phyloP scores from a whole-genome alignment of 495 filamentous ascomycete genomes.

The Melanomma pulvis-pyrius region DNA sequence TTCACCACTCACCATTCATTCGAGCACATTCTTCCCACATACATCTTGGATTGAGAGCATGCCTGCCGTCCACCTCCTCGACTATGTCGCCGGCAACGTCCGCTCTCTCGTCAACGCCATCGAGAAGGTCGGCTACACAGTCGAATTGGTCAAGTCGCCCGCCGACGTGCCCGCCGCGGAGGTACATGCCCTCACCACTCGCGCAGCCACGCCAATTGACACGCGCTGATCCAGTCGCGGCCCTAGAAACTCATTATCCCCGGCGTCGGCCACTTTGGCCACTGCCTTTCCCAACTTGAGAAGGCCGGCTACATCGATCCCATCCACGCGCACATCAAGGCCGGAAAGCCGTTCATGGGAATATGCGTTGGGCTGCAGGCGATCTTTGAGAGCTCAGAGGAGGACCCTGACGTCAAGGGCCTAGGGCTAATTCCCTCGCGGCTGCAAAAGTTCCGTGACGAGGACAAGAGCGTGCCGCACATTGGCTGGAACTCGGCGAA shows the following conservation, averaged over 20 bases:
- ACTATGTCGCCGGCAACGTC: constrained; percentile 86
- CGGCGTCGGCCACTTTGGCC: constrained; percentile 95
- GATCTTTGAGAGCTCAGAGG: constrained; percentile 80
- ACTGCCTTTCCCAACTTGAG: constrained; percentile 83
- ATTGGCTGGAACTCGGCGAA: constrained; percentile 96
- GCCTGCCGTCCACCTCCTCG: constrained; percentile 90
- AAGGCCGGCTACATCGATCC: constrained; percentile 79
- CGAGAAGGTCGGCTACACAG: constrained; percentile 86
- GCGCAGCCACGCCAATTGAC: constrained; percentile 14
- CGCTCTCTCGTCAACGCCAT: constrained; percentile 96
- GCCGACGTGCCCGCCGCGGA: constrained; percentile 82
- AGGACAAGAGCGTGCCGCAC: constrained; percentile 86
- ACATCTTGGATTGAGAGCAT: constrained; percentile 54
- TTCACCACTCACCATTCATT: not conserved
- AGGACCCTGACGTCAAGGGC: constrained; percentile 69
- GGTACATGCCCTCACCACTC: constrained; percentile 51
- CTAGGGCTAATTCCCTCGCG: constrained; percentile 71
- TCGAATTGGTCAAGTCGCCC: constrained; percentile 88
- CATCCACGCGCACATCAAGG: constrained; percentile 74
- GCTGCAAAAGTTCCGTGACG: constrained; percentile 75
- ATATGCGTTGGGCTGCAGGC: constrained; percentile 96
- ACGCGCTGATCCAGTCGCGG: constrained; percentile 18
- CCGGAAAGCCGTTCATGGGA: constrained; percentile 95
- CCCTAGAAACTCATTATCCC: constrained; percentile 84
- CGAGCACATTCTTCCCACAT: not conserved